Conservation (phyloP, 768 basidiomycete species). For the Pleurotus sapidus region DNA sequence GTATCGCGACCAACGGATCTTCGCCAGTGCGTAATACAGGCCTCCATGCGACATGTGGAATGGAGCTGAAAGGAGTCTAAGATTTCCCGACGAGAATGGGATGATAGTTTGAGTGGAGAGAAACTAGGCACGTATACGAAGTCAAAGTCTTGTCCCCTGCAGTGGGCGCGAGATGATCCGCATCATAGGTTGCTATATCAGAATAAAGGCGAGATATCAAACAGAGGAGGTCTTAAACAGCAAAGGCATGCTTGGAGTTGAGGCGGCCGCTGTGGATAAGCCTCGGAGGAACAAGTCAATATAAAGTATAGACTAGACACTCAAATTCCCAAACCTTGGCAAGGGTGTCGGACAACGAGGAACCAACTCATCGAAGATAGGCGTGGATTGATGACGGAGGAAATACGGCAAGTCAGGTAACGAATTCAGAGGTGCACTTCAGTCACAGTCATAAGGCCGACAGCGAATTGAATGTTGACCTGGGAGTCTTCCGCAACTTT, state of each 20-base stretch:
- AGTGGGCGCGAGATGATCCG: neutral
- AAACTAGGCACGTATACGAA: too few relatives aligned
- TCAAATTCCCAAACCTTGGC: slow-evolving; percentile 3
- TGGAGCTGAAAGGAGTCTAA: neutral
- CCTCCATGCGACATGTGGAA: neutral
- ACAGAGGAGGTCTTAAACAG: neutral
- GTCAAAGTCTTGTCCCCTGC: neutral
- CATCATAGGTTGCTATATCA: slow-evolving; percentile 8
- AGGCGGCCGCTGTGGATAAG: slow-evolving; percentile 3
- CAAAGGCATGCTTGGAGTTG: neutral
- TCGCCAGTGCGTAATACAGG: too few relatives aligned
- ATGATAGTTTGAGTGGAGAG: neutral
- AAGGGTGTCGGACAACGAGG: neutral
- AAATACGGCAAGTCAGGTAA: slow-evolving; percentile 5
- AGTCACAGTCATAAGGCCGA: neutral
- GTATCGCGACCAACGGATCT: neutral
- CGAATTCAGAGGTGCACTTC: neutral
- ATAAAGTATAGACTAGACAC: neutral
- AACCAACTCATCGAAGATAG: slow-evolving; percentile 1
- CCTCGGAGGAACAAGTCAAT: slow-evolving; percentile 5
- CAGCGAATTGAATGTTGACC: neutral
- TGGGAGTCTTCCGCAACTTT: neutral
- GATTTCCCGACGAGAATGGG: neutral
- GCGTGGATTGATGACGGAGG: neutral
- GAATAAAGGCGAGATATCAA: neutral